Evolutionary conservation across 345 rosid species (phyloP).

Genomic region (Gossypium raimondii): DNA sequence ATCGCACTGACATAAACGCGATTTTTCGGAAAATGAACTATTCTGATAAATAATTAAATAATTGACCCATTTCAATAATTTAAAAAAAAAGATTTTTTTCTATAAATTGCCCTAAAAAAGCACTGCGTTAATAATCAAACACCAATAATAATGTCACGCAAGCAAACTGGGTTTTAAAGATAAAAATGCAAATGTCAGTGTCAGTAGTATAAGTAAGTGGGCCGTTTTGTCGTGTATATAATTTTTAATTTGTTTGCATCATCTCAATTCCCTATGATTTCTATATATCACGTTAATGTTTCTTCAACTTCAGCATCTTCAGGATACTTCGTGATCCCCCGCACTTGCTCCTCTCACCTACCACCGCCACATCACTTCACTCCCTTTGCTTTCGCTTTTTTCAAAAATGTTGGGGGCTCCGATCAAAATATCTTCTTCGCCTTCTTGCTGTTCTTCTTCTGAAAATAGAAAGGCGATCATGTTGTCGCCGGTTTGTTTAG

Average conservation of each 20-base stretch:
- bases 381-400: neutral
- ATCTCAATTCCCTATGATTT: neutral
- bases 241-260: neutral
- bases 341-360: neutral
- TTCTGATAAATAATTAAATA: too few species aligned
- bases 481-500: neutral
- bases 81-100: too few species aligned
- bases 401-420: slow-evolving; percentile 4
- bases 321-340: neutral
- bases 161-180: neutral
- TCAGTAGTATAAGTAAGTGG: neutral
- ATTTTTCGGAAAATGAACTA: too few species aligned
- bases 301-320: neutral
- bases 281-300: neutral
- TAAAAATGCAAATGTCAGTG: neutral
- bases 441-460: neutral
- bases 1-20: too few species aligned
- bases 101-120: too few species aligned
- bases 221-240: neutral
- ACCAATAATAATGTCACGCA: neutral
- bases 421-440: neutral
- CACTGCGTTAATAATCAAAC: neutral
- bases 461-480: slow-evolving; percentile 15
- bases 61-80: too few species aligned
- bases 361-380: neutral